Conservation (phyloP, 2,329 filamentous ascomycete genomes). For the Epichloe scottii region DNA sequence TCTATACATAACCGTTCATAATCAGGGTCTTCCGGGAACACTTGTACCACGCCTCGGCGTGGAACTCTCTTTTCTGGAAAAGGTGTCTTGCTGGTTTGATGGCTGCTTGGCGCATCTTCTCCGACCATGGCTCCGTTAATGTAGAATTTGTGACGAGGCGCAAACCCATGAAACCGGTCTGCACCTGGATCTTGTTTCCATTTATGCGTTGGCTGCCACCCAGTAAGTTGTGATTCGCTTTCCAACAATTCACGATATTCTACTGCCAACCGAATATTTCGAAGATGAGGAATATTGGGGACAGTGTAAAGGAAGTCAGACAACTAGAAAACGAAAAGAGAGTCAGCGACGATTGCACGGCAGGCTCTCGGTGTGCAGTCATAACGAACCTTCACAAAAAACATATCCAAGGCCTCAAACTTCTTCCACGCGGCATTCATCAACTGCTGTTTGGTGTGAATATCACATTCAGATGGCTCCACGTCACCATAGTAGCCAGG, state of each 20-base stretch:
- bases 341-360: constrained; percentile 5
- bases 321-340: constrained; percentile 25
- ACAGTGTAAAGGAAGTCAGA: constrained; percentile 50
- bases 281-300: constrained; percentile 45
- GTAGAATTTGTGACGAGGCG: constrained; percentile 46
- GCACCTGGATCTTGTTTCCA: constrained; percentile 48
- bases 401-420: constrained; percentile 48
- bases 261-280: constrained; percentile 40
- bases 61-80: constrained; percentile 44
- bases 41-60: constrained; percentile 39
- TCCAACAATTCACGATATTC: constrained; percentile 48
- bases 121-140: constrained; percentile 40
- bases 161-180: constrained; percentile 37
- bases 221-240: constrained; percentile 30
- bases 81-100: constrained; percentile 38
- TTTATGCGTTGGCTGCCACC: constrained; percentile 33
- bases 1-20: constrained; percentile 42
- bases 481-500: constrained; percentile 36
- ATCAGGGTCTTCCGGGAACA: constrained; percentile 43
- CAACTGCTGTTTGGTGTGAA: constrained; percentile 31
- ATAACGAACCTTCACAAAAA: constrained; percentile 48
- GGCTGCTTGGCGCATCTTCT: constrained; percentile 35
- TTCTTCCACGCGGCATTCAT: constrained; percentile 37
- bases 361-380: not conserved
- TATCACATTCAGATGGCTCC: constrained; percentile 31